Evolutionary conservation across 495 filamentous ascomycete genomes (phyloP).

Genomic region (Hypoxylon intermedium): DNA sequence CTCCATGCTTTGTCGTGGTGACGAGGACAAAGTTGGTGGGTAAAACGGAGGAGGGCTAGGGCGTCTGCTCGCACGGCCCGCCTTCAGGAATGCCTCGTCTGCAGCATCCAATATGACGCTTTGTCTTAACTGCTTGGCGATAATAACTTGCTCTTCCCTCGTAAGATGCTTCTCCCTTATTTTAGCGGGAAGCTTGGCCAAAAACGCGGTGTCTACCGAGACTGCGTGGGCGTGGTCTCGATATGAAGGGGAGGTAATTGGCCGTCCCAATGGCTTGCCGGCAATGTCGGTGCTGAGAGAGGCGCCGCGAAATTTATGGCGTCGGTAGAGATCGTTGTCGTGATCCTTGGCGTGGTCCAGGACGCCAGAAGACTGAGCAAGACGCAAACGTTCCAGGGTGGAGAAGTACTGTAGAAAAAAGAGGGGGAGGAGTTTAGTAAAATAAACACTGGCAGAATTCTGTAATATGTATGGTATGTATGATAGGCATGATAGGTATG

Average conservation of each 20-base stretch:
- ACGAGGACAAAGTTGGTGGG: slow-evolving; percentile 39
- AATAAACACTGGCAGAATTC: slow-evolving; percentile 16
- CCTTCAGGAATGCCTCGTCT: slow-evolving; percentile 68
- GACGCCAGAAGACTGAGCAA: slow-evolving; percentile 60
- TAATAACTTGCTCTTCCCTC: slow-evolving; percentile 71
- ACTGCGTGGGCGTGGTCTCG: slow-evolving; percentile 51
- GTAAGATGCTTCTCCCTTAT: slow-evolving; percentile 74
- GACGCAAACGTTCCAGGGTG: slow-evolving; percentile 67
- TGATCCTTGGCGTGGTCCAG: slow-evolving; percentile 41
- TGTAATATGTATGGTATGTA: neutral
- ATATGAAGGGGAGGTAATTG: slow-evolving; percentile 38
- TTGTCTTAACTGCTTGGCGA: slow-evolving; percentile 63
- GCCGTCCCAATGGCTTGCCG: slow-evolving; percentile 45
- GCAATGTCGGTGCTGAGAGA: slow-evolving; percentile 49
- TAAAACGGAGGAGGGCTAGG: slow-evolving; percentile 39
- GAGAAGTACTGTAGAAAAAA: slow-evolving; percentile 66
- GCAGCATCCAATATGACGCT: slow-evolving; percentile 73
- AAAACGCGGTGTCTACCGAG: slow-evolving; percentile 73
- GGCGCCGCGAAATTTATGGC: slow-evolving; percentile 44
- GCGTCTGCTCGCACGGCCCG: slow-evolving; percentile 51
- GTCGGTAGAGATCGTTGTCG: slow-evolving; percentile 52
- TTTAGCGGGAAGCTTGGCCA: slow-evolving; percentile 72
- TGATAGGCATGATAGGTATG: neutral
- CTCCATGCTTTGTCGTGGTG: slow-evolving; percentile 47
- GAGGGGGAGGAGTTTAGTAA: slow-evolving; percentile 24